phyloP scores from a whole-genome alignment of 1,284 basidiomycete species.

The Paramarasmius palmivorus region DNA sequence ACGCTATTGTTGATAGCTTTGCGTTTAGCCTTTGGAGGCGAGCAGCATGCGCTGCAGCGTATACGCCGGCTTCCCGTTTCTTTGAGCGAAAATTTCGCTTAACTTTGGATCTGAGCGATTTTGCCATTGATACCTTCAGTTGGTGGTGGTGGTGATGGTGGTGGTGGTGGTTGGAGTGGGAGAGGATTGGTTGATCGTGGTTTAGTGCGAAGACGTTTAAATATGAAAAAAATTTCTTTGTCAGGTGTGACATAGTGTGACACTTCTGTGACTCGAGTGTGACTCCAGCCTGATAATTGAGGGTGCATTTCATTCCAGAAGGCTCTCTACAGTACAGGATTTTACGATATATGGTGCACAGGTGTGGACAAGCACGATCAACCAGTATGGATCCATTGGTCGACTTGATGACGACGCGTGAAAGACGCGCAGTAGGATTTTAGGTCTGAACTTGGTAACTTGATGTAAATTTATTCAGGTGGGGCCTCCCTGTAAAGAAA shows the following conservation, averaged over 20 bases:
- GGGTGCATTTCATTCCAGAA: too few relatives aligned
- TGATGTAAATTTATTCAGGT: slow-evolving; percentile 29
- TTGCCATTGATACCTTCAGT: slow-evolving; percentile 79
- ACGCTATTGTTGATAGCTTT: slow-evolving; percentile 60
- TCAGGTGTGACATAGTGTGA: neutral
- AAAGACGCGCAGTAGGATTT: neutral
- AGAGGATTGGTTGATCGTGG: slow-evolving; percentile 14
- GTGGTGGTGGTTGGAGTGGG: slow-evolving; percentile 8
- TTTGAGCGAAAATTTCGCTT: slow-evolving; percentile 85
- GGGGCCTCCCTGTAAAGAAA: slow-evolving; percentile 70
- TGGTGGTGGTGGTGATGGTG: slow-evolving; percentile 16
- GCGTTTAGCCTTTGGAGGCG: slow-evolving; percentile 76
- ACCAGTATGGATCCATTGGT: too few relatives aligned
- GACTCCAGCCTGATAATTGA: neutral
- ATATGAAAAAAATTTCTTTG: neutral
- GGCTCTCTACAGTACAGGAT: neutral
- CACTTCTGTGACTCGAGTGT: neutral
- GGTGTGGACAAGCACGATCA: too few relatives aligned
- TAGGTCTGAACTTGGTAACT: neutral
- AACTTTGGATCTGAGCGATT: slow-evolving; percentile 87
- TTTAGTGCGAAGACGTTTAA: neutral
- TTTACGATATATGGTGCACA: too few relatives aligned
- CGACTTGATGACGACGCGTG: too few relatives aligned
- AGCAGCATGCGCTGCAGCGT: slow-evolving; percentile 84
- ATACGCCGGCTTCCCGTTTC: slow-evolving; percentile 84